Evolutionary conservation across 2,329 filamentous ascomycete genomes (phyloP).

Genomic region (Neonectria magnoliae): DNA sequence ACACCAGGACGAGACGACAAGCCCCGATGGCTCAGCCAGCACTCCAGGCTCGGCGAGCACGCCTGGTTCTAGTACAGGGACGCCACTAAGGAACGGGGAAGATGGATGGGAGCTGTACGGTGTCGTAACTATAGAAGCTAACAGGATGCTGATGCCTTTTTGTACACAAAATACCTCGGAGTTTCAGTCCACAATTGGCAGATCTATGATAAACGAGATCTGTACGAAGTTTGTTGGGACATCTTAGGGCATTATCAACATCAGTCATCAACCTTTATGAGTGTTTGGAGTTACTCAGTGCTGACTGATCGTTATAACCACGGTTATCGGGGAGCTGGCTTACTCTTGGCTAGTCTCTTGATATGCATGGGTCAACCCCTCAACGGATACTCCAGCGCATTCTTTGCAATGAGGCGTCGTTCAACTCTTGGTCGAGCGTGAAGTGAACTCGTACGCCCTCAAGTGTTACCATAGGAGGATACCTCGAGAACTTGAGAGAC

Average conservation of each 20-base stretch:
- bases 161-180: constrained; percentile 36
- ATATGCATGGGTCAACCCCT: neutral
- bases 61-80: constrained; percentile 26
- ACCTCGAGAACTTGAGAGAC: too few species aligned
- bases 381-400: neutral
- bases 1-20: constrained; percentile 12
- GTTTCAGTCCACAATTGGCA: constrained; percentile 20
- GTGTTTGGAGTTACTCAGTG: neutral
- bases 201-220: constrained; percentile 26
- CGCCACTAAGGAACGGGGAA: constrained; percentile 15
- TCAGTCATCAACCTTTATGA: neutral
- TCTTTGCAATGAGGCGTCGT: neutral
- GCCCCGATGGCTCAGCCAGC: constrained; percentile 9
- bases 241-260: neutral
- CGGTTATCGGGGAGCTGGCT: neutral
- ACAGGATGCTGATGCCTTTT: constrained; percentile 46
- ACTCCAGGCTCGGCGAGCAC: constrained; percentile 37
- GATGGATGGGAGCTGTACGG: constrained; percentile 46
- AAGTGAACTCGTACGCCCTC: neutral
- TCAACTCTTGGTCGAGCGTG: neutral
- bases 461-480: too few species aligned
- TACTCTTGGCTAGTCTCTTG: too few species aligned
- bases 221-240: constrained; percentile 14
- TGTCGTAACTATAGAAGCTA: constrained; percentile 43
- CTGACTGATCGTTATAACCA: neutral